Base-by-base conservation (phyloP, 495 filamentous ascomycete genomes). In the Xylaria cubensis region DNA sequence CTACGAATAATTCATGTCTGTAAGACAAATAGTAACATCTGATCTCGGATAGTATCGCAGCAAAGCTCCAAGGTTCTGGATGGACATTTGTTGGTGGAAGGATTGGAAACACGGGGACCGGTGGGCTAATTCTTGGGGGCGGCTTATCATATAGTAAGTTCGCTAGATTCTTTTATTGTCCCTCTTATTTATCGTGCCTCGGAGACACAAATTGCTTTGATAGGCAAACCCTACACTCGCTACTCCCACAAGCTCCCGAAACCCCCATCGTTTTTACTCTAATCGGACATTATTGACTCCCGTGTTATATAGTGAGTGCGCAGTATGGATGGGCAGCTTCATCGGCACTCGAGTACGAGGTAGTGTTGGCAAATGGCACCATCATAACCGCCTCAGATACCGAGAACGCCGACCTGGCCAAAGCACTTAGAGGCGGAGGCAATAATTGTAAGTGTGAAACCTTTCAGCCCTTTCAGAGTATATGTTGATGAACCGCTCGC, bases 311-410 rank as follows among this genome's bases (percentile, higher is more conserved):
- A 39, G 36, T 90, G 73, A 86, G 86, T 9, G 83, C 84, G 10
- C 84, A 88, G 73, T 88, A 88, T 63, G 88, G 88, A 15, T 89
- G 86, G 84, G 84, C 84, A 6, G 86, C 85, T 36, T 86, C 85
- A 64, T 87, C 86, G 10, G 84, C 88, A 6, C 66, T 85, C 59
- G 84, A 87, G 53, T 90, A 82, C 71, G 87, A 91, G 66, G 83
- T 90, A 29, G 87, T 90, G 26, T 82, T 90, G 19, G 85, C 88
- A 51, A 87, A 87, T 74, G 86, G 86, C 42, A 86, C 82, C 21
- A 82, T 90, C 69, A 79, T 86, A 24, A 83, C 85, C 55, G 87
- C 87, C 10, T 87, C 82, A 39, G 76, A 74, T 17, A 78, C 80
- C 21, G 64, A 76, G 46, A 79, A 86, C 66, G 72, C 82, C 0